Base-by-base conservation (phyloP, 306 rosid genomes). In the Comarum palustre region DNA sequence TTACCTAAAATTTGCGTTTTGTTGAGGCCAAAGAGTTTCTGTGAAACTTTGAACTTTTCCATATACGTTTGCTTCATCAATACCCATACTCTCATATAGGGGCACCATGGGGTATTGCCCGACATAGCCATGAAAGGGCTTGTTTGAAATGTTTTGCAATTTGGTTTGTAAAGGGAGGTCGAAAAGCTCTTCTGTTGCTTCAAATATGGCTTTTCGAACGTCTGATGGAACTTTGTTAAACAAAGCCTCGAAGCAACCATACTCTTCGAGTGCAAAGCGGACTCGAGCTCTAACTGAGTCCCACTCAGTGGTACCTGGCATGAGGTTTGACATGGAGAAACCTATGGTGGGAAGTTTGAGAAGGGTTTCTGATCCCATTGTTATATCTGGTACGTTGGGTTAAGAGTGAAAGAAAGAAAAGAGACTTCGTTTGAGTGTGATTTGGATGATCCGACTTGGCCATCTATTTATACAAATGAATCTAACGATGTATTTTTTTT, bases 91-190 rank as follows among this genome's bases (percentile, higher is more conserved):
- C 74, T 89, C 96, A 65, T 9, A 86, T 1, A 92, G 86, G 11
- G 93, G 96, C 41, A 81, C 58, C 79, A 19, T 45, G 43, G 91
- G 93, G 71, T 89, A 61, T 62, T 89, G 93, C 2, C 96, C 96
- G 29, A 77, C 78, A 57, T 89, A 91, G 57, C 97, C 96, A 83
- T 89, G 90, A 47, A 14, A 89, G 19, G 87, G 91, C 22, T 84
- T 87, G 55, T 77, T 20, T 16, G 90, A 86, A 48, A 83, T 82
- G 59, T 89, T 89, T 55, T 58, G 78, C 32, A 36, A 11, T 77
- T 92, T 92, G 57, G 87, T 92, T 69, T 89, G 65, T 19, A 89
- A 55, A 74, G 97, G 92, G 27, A 89, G 93, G 71, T 89, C 83
- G 54, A 89, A 92, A 54, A 89, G 88, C 74, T 87, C 84, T 77